These are phyloP conservation scores for Arthrocladium fulminans DNA, from an alignment of 2,329 filamentous ascomycete genomes.

Conservation along the genomic window DNA sequence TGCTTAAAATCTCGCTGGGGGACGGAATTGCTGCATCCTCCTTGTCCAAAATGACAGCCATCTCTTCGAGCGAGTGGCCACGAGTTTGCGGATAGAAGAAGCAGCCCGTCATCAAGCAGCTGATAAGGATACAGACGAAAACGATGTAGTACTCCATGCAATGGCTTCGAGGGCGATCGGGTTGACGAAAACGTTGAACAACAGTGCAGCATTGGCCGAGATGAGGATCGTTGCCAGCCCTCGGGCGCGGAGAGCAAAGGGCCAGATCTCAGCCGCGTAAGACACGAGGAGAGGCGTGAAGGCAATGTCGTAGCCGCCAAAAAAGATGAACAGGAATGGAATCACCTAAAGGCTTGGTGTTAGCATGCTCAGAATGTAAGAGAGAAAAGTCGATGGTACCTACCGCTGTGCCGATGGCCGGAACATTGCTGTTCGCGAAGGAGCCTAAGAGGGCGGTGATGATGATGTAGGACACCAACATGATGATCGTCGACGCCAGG, in stretches of 20 bases:
- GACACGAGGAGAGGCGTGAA: conserved; percentile 29
- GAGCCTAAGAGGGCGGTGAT: neutral
- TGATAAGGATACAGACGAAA: conserved; percentile 28
- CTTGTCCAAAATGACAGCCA: conserved; percentile 57
- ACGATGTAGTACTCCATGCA: conserved; percentile 45
- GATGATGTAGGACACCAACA: conserved; percentile 15
- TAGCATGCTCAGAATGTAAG: too few species aligned
- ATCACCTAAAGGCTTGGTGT: conserved; percentile 28
- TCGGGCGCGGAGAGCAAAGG: conserved; percentile 42
- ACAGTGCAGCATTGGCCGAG: conserved; percentile 35
- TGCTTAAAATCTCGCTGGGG: too few species aligned
- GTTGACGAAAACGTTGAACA: conserved; percentile 42
- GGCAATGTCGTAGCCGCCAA: conserved; percentile 33
- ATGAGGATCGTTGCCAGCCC: conserved; percentile 27
- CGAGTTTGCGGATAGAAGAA: conserved; percentile 52
- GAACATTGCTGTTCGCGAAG: neutral
- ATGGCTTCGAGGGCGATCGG: conserved; percentile 42
- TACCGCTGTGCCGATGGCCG: too few species aligned
- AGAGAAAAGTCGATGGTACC: too few species aligned
- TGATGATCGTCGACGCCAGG: conserved; percentile 33
- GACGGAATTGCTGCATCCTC: conserved; percentile 28
- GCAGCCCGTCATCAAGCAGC: conserved; percentile 34
- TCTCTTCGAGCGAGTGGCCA: conserved; percentile 54
- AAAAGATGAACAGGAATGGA: conserved; percentile 37
- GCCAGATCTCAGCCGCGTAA: conserved; percentile 41